Evolutionary conservation across 164 flowering plant genomes (phyloP).

Genomic region (Stephania cephalantha): DNA sequence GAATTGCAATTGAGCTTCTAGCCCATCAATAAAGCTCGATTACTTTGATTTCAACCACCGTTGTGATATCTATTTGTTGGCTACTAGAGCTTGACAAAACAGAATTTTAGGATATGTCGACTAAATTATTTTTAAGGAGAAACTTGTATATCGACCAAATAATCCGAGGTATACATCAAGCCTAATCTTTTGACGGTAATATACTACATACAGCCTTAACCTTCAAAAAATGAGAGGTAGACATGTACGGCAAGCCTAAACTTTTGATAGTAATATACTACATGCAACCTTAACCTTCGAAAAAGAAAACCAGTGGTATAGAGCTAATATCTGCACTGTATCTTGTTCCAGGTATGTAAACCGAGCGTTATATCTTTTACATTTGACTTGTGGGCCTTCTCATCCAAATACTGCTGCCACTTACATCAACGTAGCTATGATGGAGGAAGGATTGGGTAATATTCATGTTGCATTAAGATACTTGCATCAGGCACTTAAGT

Average conservation of each 20-base stretch:
- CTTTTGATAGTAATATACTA: too few species aligned
- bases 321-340: background rate
- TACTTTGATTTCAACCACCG: background rate
- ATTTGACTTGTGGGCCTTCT: slow-evolving; percentile 87
- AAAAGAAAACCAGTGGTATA: background rate
- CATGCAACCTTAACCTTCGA: too few species aligned
- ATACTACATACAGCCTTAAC: too few species aligned
- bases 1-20: background rate
- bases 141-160: background rate
- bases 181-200: too few species aligned
- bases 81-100: background rate
- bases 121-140: background rate
- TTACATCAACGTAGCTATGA: slow-evolving; percentile 95
- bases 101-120: background rate
- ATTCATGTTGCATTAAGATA: slow-evolving; percentile 89
- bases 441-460: slow-evolving; percentile 97
- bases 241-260: too few species aligned
- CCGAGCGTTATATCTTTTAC: slow-evolving; percentile 88
- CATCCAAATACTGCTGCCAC: slow-evolving; percentile 99
- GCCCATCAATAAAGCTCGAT: background rate
- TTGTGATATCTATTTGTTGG: background rate
- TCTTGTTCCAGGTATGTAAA: slow-evolving; percentile 68
- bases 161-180: background rate
- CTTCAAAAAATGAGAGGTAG: too few species aligned
- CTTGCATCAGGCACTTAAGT: slow-evolving; percentile 91